These are phyloP conservation scores for Mycosphaerella sp. DNA, from an alignment of 2,329 filamentous ascomycete species.

Conservation along the genomic window DNA sequence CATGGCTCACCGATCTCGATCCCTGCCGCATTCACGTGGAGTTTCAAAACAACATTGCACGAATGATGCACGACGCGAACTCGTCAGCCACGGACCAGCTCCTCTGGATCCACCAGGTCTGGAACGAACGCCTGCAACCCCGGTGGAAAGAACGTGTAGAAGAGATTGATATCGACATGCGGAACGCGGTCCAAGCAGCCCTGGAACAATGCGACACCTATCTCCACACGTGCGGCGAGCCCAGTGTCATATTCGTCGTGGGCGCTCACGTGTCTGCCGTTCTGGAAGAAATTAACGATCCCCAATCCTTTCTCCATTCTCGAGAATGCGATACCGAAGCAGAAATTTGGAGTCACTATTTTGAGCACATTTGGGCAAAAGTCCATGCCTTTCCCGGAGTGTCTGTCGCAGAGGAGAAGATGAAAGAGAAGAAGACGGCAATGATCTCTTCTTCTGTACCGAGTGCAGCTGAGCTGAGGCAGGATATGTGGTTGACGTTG, in stretches of 20 bases:
- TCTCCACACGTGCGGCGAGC: slow-evolving; percentile 3
- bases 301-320: slow-evolving; percentile 4
- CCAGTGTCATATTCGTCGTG: not conserved
- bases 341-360: slow-evolving; percentile 10
- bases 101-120: not conserved
- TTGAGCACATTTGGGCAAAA: slow-evolving; percentile 3
- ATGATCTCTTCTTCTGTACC: not conserved
- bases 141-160: slow-evolving; percentile 3
- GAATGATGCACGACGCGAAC: not conserved
- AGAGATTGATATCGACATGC: slow-evolving; percentile 11
- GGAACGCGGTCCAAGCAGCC: slow-evolving; percentile 7
- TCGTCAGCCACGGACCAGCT: not conserved
- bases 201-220: slow-evolving; percentile 1
- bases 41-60: slow-evolving; percentile 6
- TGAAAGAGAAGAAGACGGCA: slow-evolving; percentile 1
- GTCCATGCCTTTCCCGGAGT: not conserved
- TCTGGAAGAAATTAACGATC: slow-evolving; percentile 4
- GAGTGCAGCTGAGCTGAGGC: not conserved
- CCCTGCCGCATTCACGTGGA: slow-evolving; percentile 8
- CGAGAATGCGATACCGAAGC: slow-evolving; percentile 8
- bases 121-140: not conserved
- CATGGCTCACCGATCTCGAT: slow-evolving; percentile 10
- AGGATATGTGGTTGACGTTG: slow-evolving; percentile 12
- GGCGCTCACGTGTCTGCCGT: slow-evolving; percentile 9
- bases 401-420: slow-evolving; percentile 1